Conservation (phyloP, 2,329 filamentous ascomycete species). For the Thermoascus crustaceus region DNA sequence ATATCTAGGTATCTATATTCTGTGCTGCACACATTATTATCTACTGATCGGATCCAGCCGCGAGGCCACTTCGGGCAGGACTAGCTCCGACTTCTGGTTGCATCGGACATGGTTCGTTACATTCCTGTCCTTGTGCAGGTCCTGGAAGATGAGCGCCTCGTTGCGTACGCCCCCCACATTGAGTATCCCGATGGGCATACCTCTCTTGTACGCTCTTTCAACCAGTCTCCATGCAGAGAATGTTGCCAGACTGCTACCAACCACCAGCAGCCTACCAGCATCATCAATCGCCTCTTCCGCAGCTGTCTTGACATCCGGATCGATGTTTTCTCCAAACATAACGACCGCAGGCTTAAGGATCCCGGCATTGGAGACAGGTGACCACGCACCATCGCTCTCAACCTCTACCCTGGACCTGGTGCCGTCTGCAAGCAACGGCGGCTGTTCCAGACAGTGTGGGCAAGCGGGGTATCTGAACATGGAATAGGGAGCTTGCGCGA, state of each 20-base stretch:
- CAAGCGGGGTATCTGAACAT: constrained; percentile 90
- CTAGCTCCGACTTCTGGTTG: constrained; percentile 32
- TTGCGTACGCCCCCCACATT: constrained; percentile 56
- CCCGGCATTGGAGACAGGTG: constrained; percentile 57
- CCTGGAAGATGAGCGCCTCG: constrained; percentile 35
- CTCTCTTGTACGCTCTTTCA: constrained; percentile 70
- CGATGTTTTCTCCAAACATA: constrained; percentile 93
- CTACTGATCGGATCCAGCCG: constrained; percentile 13
- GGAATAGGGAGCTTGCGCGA: constrained; percentile 77
- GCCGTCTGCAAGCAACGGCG: constrained; percentile 51
- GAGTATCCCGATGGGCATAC: constrained; percentile 78
- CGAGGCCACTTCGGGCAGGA: constrained; percentile 34
- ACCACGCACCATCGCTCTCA: constrained; percentile 76
- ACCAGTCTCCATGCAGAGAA: constrained; percentile 91
- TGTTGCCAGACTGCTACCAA: constrained; percentile 87
- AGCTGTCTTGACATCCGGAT: constrained; percentile 56
- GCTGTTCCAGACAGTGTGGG: constrained; percentile 63
- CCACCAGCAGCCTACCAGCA: constrained; percentile 64
- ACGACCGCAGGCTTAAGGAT: constrained; percentile 87
- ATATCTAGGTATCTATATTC: too few species aligned
- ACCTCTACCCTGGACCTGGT: constrained; percentile 54
- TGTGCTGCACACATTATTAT: neutral
- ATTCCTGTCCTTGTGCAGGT: constrained; percentile 17
- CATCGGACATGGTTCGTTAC: constrained; percentile 31
- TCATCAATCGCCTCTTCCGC: constrained; percentile 75